These are phyloP conservation scores for Coniochaeta prunicola DNA, from an alignment of 2,329 filamentous ascomycete genomes.

Conservation along the genomic window DNA sequence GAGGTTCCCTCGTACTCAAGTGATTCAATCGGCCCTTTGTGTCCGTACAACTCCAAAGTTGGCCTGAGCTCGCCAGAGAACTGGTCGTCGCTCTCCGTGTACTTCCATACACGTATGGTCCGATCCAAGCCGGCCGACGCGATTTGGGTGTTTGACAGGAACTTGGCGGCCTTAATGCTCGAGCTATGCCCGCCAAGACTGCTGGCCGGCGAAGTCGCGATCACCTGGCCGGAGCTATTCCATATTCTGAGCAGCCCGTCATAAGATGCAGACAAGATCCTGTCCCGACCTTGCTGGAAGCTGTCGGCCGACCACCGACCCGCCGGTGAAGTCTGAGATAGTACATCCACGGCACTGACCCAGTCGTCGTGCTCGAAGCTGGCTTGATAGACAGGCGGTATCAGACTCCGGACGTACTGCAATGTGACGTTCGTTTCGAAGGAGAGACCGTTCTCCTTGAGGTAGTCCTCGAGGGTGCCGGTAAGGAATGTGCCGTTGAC, in stretches of 20 bases:
- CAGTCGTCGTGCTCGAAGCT: slow-evolving; percentile 98
- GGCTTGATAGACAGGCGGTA: slow-evolving; percentile 82
- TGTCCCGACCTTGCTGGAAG: slow-evolving; percentile 50
- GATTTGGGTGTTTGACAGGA: slow-evolving; percentile 69
- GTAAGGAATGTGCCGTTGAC: slow-evolving; percentile 89
- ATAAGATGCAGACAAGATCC: slow-evolving; percentile 87
- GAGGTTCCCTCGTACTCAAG: slow-evolving; percentile 61
- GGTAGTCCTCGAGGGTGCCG: slow-evolving; percentile 83
- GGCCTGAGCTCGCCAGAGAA: slow-evolving; percentile 59
- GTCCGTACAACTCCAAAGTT: slow-evolving; percentile 75
- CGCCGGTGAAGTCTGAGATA: slow-evolving; percentile 59
- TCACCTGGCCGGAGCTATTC: slow-evolving; percentile 79
- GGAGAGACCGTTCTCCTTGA: slow-evolving; percentile 78
- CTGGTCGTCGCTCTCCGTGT: slow-evolving; percentile 57
- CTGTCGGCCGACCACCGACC: slow-evolving; percentile 46
- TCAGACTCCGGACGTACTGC: slow-evolving; percentile 87
- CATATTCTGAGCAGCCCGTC: slow-evolving; percentile 85
- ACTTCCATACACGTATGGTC: slow-evolving; percentile 85
- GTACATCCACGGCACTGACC: slow-evolving; percentile 80
- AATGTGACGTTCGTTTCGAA: slow-evolving; percentile 80
- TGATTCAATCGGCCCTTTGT: slow-evolving; percentile 66
- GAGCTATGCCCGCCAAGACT: slow-evolving; percentile 67
- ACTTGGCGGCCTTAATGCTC: slow-evolving; percentile 75
- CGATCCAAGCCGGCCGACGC: slow-evolving; percentile 80
- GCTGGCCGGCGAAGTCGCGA: slow-evolving; percentile 65